These are phyloP conservation scores for Mycosarcoma maydis DNA, from an alignment of 1,284 basidiomycete species.

Conservation along the genomic window DNA sequence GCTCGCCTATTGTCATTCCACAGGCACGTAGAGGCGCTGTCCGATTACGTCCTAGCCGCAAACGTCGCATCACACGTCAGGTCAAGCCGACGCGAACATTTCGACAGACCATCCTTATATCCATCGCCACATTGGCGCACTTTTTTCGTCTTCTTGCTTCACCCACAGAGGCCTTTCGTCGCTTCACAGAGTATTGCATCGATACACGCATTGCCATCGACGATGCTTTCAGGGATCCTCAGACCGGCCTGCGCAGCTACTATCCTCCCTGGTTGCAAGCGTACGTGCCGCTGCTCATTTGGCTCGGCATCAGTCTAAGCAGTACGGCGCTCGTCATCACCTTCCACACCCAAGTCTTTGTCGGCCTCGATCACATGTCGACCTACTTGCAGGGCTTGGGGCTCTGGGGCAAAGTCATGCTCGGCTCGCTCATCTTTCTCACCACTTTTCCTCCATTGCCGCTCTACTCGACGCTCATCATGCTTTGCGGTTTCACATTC, in stretches of 20 bases:
- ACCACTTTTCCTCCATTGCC: slow-evolving; percentile 75
- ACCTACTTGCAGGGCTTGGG: slow-evolving; percentile 55
- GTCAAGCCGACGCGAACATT: slow-evolving; percentile 24
- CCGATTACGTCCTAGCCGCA: slow-evolving; percentile 24
- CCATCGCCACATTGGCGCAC: slow-evolving; percentile 14
- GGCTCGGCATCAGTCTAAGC: slow-evolving; percentile 63
- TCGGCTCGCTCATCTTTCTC: slow-evolving; percentile 63
- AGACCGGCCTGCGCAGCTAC: slow-evolving; percentile 55
- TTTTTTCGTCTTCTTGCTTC: slow-evolving; percentile 30
- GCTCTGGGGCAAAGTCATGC: slow-evolving; percentile 47
- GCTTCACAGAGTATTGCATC: slow-evolving; percentile 36
- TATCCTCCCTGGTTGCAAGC: slow-evolving; percentile 64
- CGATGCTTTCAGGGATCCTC: slow-evolving; percentile 61
- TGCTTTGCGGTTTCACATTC: slow-evolving; percentile 85
- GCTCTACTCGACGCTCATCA: slow-evolving; percentile 85
- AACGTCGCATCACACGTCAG: slow-evolving; percentile 13
- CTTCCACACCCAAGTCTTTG: slow-evolving; percentile 66
- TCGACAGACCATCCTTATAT: slow-evolving; percentile 24
- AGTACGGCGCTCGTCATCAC: slow-evolving; percentile 63
- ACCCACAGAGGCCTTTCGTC: slow-evolving; percentile 35
- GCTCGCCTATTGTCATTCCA: slow-evolving; percentile 57
- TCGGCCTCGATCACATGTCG: slow-evolving; percentile 57
- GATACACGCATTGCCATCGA: slow-evolving; percentile 49
- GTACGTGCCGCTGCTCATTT: slow-evolving; percentile 66
- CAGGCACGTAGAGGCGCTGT: slow-evolving; percentile 57